These are phyloP conservation scores for Neopestalotiopsis sp. DNA, from an alignment of 2,329 filamentous ascomycete genomes.

Conservation along the genomic window DNA sequence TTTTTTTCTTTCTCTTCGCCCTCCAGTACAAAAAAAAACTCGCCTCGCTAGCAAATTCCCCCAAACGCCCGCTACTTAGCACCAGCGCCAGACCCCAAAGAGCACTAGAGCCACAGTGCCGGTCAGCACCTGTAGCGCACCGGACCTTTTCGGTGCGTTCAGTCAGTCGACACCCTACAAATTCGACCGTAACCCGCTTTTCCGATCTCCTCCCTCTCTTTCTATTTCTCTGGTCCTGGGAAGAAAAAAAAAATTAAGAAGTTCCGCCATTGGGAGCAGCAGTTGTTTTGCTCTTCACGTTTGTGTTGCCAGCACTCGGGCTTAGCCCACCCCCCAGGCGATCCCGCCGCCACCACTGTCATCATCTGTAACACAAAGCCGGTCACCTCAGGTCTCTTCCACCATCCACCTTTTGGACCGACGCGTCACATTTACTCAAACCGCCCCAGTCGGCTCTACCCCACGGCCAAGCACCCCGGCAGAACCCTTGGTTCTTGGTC, in stretches of 20 bases:
- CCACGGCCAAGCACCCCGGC: conserved; percentile 16
- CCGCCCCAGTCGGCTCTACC: conserved; percentile 13
- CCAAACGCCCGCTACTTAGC: neutral
- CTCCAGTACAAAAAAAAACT: neutral
- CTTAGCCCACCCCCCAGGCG: conserved; percentile 37
- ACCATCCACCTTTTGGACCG: neutral
- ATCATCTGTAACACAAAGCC: conserved; percentile 16
- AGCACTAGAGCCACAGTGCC: conserved; percentile 8
- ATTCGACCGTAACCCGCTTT: conserved; percentile 34
- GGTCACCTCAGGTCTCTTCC: conserved; percentile 1
- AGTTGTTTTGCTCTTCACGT: conserved; percentile 35
- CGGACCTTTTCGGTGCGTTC: neutral
- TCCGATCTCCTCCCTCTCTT: conserved; percentile 20
- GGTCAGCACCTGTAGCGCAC: neutral
- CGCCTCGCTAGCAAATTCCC: neutral
- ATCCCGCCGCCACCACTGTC: conserved; percentile 34
- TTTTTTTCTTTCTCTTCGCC: neutral
- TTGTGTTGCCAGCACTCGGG: conserved; percentile 35
- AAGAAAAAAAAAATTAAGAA: neutral
- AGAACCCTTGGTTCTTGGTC: conserved; percentile 2
- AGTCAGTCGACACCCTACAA: conserved; percentile 29
- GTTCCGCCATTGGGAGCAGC: conserved; percentile 15
- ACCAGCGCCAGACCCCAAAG: conserved; percentile 4
- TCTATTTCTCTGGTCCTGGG: conserved; percentile 20
- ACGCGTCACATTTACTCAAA: neutral